Percentiles rank a stretch among this genome's conserved stretches.
These are phyloP conservation scores for Coniosporium apollinis DNA, from an alignment of 495 filamentous ascomycete genomes.

Conservation along the genomic window DNA sequence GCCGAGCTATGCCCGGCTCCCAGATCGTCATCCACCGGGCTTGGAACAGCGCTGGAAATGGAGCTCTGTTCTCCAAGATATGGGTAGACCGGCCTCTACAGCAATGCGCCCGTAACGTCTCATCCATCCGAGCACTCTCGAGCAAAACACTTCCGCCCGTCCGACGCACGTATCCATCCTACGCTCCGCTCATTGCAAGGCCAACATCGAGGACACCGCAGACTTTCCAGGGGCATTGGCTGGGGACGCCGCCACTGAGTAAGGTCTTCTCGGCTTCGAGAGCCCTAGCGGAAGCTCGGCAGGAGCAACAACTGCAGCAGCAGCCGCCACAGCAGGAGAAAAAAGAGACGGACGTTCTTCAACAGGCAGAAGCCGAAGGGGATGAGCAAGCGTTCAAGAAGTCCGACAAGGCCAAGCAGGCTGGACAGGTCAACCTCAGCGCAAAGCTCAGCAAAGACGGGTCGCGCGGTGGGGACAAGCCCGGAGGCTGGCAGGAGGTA, in stretches of 20 bases:
- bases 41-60: constrained; percentile 20
- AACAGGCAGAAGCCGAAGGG: constrained; percentile 30
- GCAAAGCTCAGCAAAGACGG: constrained; percentile 75
- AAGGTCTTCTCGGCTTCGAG: constrained; percentile 9
- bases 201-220: constrained; percentile 3
- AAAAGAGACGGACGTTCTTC: constrained; percentile 12
- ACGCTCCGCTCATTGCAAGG: background rate
- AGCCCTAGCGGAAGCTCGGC: constrained; percentile 4
- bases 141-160: background rate
- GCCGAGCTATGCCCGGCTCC: constrained; percentile 13
- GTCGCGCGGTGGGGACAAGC: constrained; percentile 40
- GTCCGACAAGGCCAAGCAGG: constrained; percentile 67
- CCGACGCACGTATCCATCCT: background rate
- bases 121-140: background rate
- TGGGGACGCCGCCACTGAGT: constrained; percentile 1
- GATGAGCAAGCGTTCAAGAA: constrained; percentile 42
- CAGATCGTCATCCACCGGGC: constrained; percentile 12
- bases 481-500: constrained; percentile 51
- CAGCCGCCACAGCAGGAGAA: constrained; percentile 12
- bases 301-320: constrained; percentile 2
- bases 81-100: constrained; percentile 4
- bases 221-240: constrained; percentile 1
- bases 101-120: too few species aligned
- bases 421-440: constrained; percentile 77
- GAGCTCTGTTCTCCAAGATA: constrained; percentile 21